phyloP scores from a whole-genome alignment of 2,329 filamentous ascomycete species.

The Exutisphaerella laricina region DNA sequence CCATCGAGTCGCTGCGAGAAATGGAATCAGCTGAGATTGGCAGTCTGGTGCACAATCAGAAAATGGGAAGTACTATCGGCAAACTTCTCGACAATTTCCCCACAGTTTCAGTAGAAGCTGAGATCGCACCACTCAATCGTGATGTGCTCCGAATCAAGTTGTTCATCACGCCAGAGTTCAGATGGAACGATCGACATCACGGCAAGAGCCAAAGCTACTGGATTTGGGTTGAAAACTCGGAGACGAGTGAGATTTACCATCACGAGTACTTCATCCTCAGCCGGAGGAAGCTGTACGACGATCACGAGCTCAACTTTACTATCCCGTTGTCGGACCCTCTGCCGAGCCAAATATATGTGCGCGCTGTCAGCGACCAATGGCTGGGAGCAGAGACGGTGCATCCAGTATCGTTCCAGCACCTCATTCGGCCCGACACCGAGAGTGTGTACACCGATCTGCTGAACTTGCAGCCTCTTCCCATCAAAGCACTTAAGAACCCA shows the following conservation, averaged over 20 bases:
- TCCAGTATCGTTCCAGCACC: conserved; percentile 92
- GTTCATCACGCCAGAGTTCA: conserved; percentile 80
- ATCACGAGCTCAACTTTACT: conserved; percentile 97
- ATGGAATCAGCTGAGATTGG: conserved; percentile 94
- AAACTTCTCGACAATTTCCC: conserved; percentile 87
- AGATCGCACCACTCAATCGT: conserved; percentile 91
- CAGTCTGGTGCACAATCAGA: conserved; percentile 80
- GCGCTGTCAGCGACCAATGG: conserved; percentile 93
- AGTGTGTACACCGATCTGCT: conserved; percentile 94
- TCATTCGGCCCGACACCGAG: conserved; percentile 95
- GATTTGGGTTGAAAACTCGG: conserved; percentile 98
- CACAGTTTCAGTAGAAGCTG: conserved; percentile 80
- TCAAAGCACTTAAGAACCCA: conserved; percentile 81
- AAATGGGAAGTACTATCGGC: conserved; percentile 74
- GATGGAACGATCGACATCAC: conserved; percentile 90
- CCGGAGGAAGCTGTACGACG: conserved; percentile 81
- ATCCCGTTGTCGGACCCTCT: conserved; percentile 91
- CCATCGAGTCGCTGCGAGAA: conserved; percentile 78
- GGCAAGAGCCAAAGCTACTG: conserved; percentile 95
- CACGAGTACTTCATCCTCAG: conserved; percentile 95
- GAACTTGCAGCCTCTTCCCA: conserved; percentile 81
- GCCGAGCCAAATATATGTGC: conserved; percentile 92
- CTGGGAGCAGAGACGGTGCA: conserved; percentile 93
- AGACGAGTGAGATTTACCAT: conserved; percentile 95
- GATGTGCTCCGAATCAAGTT: conserved; percentile 91